phyloP scores from a whole-genome alignment of 2,329 filamentous ascomycete genomes.

The Acrocalymma vagum region DNA sequence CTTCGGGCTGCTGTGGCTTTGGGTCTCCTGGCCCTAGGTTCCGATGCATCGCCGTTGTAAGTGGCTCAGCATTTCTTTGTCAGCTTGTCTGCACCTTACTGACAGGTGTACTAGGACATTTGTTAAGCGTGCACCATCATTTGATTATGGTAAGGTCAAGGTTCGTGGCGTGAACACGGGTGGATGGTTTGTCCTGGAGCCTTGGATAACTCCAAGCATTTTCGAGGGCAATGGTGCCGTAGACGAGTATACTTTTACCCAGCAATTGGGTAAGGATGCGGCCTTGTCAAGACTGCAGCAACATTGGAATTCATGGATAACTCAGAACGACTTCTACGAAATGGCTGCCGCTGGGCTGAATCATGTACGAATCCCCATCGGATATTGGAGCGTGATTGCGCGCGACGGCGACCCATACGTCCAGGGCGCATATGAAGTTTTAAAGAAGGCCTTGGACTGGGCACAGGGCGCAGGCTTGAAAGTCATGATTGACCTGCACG shows the following conservation, averaged over 20 bases:
- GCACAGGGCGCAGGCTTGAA: constrained; percentile 66
- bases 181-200: constrained; percentile 71
- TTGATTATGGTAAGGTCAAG: constrained; percentile 63
- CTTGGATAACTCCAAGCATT: constrained; percentile 70
- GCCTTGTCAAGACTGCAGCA: constrained; percentile 57
- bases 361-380: constrained; percentile 71
- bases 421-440: constrained; percentile 65
- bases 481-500: constrained; percentile 74
- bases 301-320: constrained; percentile 69
- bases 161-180: constrained; percentile 72
- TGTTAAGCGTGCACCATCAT: constrained; percentile 49
- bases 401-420: constrained; percentile 66
- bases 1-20: constrained; percentile 34
- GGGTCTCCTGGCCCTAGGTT: constrained; percentile 38
- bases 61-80: constrained; percentile 5
- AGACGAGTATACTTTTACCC: constrained; percentile 65
- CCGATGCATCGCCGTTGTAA: constrained; percentile 42
- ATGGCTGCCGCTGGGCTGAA: constrained; percentile 68
- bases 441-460: constrained; percentile 67
- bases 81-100: constrained; percentile 1
- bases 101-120: constrained; percentile 21
- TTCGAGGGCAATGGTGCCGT: constrained; percentile 63
- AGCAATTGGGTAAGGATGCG: constrained; percentile 58
- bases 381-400: constrained; percentile 69
- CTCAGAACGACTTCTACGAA: constrained; percentile 62